Evolutionary conservation across 129 eudicot species (phyloP).

Genomic region (Tagetes erecta): DNA sequence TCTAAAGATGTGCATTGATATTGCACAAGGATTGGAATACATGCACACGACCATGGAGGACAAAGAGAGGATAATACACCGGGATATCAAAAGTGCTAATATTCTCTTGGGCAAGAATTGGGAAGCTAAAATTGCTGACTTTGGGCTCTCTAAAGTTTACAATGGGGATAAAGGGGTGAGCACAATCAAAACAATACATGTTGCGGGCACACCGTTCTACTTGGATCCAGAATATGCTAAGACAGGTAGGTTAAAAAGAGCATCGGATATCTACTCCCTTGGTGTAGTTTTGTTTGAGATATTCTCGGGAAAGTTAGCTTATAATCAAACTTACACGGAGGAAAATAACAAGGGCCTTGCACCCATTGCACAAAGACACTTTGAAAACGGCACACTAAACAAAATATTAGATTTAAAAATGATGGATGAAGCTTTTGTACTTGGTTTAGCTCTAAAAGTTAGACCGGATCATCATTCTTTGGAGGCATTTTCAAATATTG

Average conservation of each 20-base stretch:
- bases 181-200: background rate
- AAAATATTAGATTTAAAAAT: background rate
- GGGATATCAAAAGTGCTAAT: background rate
- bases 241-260: background rate
- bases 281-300: slow-evolving; percentile 12
- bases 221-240: background rate
- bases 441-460: background rate
- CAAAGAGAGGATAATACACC: background rate
- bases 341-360: background rate
- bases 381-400: background rate
- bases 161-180: background rate
- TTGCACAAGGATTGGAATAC: background rate
- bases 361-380: background rate
- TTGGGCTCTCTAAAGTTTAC: background rate
- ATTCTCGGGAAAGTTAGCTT: slow-evolving; percentile 1
- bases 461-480: background rate
- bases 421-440: background rate
- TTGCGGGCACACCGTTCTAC: background rate
- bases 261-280: background rate
- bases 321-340: background rate
- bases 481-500: background rate
- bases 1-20: background rate
- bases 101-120: slow-evolving; percentile 16
- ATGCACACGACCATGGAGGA: background rate
- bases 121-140: slow-evolving; percentile 16